Evolutionary conservation across 2,329 filamentous ascomycete species (phyloP), one percentile per base, ranked within the genome.

Genomic region (Paramyrothecium sp.): DNA sequence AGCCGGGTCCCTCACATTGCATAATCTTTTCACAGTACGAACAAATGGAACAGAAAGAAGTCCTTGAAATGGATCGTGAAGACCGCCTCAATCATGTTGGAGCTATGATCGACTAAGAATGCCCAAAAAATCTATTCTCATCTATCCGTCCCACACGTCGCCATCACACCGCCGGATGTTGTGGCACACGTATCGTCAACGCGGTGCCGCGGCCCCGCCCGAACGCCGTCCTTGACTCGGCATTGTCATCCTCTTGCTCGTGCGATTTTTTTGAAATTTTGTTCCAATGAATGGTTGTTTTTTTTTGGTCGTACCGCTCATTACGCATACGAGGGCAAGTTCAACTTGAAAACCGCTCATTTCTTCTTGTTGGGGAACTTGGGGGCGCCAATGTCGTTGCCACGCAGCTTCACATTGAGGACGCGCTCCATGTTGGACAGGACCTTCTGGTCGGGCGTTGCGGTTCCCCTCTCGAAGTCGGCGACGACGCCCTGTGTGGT

Each of bases 351-450:
- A 44, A 26, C 44, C 48, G 61, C 57, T 79, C 65, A 77, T 62
- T 74, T 74, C 69, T 77, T 76, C 81, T 90, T 91, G 83, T 90
- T 92, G 63, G 87, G 85, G 74, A 95, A 90, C 79, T 89, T 90
- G 67, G 92, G 90, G 73, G 87, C 81, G 61, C 93, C 94, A 73
- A 97, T 95, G 77, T 94, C 91, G 69, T 80, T 81, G 58, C 95
- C 92, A 65, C 93, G 84, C 69, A 97, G 83, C 80, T 96, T 92
- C 69, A 97, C 86, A 69, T 95, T 94, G 73, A 97, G 86, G 61
- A 91, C 87, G 55, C 88, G 83, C 84, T 96, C 92, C 83, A 97
- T 91, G 64, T 82, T 79, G 59, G 76, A 75, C 57, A 96, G 81
- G 55, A 96, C 79, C 81, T 93, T 92, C 78, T 96, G 92, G 78